Percentiles rank a stretch among this genome's conserved stretches.
Conservation (phyloP, 768 basidiomycete species). For the Calocybe gangraenosa region DNA sequence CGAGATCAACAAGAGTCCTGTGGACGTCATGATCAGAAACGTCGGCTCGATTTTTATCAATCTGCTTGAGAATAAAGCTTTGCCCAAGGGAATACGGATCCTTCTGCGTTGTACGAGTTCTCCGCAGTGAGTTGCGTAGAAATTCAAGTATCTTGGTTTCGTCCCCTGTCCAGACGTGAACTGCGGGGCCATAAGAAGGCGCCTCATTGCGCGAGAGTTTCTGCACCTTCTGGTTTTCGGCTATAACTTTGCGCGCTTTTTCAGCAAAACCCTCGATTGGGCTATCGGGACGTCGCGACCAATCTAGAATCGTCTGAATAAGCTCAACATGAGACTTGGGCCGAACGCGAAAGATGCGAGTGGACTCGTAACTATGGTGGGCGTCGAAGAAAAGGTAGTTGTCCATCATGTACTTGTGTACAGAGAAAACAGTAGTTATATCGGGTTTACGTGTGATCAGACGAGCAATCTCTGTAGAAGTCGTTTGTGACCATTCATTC, state of each 20-base stretch:
- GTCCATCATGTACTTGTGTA: constrained; percentile 66
- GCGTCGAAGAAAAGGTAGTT: constrained; percentile 50
- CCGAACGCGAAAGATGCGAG: constrained; percentile 58
- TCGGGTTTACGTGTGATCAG: constrained; percentile 34
- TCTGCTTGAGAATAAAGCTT: constrained; percentile 52
- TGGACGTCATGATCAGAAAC: constrained; percentile 34
- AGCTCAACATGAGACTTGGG: constrained; percentile 53
- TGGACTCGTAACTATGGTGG: constrained; percentile 38
- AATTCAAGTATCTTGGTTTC: constrained; percentile 60
- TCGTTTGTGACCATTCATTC: constrained; percentile 51
- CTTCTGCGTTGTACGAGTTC: constrained; percentile 42
- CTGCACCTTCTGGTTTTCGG: constrained; percentile 24
- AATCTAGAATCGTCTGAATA: constrained; percentile 41
- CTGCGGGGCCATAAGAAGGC: constrained; percentile 24
- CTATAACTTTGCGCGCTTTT: constrained; percentile 45
- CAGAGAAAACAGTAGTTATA: constrained; percentile 34
- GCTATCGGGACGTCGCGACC: constrained; percentile 39
- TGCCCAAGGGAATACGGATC: constrained; percentile 58
- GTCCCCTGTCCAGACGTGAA: constrained; percentile 40
- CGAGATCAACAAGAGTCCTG: constrained; percentile 61
- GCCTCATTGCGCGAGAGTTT: constrained; percentile 25
- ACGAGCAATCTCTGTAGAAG: constrained; percentile 48
- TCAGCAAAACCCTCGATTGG: constrained; percentile 44
- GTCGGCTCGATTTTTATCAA: constrained; percentile 33
- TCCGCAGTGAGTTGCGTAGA: constrained; percentile 49